Conservation (phyloP, 2,329 filamentous ascomycete genomes). For the Fusarium hainanense region DNA sequence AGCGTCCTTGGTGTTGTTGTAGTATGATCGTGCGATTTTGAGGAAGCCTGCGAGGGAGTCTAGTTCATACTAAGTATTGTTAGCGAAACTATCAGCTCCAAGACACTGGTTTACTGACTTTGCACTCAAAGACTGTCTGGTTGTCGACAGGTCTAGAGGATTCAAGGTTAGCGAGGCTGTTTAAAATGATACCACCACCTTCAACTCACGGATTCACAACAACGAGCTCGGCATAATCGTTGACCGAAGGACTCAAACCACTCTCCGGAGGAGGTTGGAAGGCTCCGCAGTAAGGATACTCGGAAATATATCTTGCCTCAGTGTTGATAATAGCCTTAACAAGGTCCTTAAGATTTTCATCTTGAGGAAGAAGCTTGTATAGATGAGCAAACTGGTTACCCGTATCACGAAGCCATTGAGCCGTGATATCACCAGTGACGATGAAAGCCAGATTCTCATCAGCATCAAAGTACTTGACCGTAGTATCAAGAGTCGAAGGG, state of each 20-base stretch:
- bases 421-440: slow-evolving; percentile 26
- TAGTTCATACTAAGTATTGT: slow-evolving; percentile 9
- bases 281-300: slow-evolving; percentile 25
- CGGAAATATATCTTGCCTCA: slow-evolving; percentile 15
- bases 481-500: slow-evolving; percentile 19
- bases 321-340: slow-evolving; percentile 31
- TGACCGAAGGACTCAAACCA: slow-evolving; percentile 15
- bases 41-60: slow-evolving; percentile 27
- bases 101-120: background rate
- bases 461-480: slow-evolving; percentile 23
- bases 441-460: slow-evolving; percentile 20
- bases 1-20: slow-evolving; percentile 8
- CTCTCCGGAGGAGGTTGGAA: slow-evolving; percentile 27
- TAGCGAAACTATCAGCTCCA: too few relatives aligned
- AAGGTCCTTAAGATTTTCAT: slow-evolving; percentile 9
- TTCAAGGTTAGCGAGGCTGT: background rate
- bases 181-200: fast-evolving
- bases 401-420: slow-evolving; percentile 23
- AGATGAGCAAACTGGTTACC: slow-evolving; percentile 28
- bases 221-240: background rate
- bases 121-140: slow-evolving; percentile 27
- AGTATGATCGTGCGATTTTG: slow-evolving; percentile 23
- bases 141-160: slow-evolving; percentile 13
- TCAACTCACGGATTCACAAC: slow-evolving; percentile 1
- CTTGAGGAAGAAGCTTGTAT: slow-evolving; percentile 18